Conservation (phyloP, 331 rosid genomes). For the Quercus lobata region DNA sequence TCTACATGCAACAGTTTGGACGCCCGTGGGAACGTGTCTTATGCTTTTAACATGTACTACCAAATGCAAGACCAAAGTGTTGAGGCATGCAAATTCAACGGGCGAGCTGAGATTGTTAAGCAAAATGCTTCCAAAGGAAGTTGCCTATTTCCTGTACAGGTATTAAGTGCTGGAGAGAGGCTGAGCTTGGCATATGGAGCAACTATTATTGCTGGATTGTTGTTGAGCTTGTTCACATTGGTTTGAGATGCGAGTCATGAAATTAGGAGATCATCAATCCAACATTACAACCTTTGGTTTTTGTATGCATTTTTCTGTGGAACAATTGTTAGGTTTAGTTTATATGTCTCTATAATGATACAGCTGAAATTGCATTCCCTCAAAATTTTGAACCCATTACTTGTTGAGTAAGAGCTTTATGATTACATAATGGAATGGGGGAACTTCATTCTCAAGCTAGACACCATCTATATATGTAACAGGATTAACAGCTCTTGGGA, state of each 20-base stretch:
- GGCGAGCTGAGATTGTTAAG: conserved; percentile 38
- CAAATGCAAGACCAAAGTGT: conserved; percentile 62
- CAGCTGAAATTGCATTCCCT: too few relatives aligned
- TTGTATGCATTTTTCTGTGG: not conserved
- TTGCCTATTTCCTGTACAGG: conserved; percentile 58
- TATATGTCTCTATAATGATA: too few relatives aligned
- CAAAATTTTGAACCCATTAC: too few relatives aligned
- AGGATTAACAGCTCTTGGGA: too few relatives aligned
- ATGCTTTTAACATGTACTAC: conserved; percentile 57
- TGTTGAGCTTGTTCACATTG: conserved; percentile 23
- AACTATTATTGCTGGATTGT: conserved; percentile 17
- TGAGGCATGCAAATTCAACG: conserved; percentile 56
- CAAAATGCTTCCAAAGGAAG: conserved; percentile 32
- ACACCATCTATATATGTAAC: too few relatives aligned
- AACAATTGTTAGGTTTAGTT: too few relatives aligned
- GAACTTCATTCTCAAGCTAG: too few relatives aligned
- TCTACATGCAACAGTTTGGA: conserved; percentile 45
- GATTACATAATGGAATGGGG: too few relatives aligned
- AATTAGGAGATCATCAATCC: not conserved
- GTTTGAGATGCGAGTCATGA: not conserved
- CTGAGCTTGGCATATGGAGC: not conserved
- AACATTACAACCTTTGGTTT: not conserved
- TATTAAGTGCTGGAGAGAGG: conserved; percentile 32
- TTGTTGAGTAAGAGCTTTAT: too few relatives aligned
- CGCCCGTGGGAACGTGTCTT: conserved; percentile 28